Conservation (phyloP, 73 alveolate genomes). For the Paramecium pentaurelia region DNA sequence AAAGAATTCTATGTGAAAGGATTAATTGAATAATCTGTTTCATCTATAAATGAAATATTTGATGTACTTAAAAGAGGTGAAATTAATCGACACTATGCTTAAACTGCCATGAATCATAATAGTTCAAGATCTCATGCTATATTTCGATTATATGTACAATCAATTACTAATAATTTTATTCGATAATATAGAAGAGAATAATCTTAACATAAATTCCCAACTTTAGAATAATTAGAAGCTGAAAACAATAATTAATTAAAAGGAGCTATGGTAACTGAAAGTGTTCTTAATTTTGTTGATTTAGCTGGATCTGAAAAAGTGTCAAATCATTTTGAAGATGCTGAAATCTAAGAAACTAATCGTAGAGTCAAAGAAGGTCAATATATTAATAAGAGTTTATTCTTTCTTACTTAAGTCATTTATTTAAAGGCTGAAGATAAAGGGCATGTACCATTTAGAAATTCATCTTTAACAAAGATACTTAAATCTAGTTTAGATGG, state of each 20-base stretch:
- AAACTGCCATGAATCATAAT: slow-evolving; percentile 81
- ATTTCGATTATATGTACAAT: slow-evolving; percentile 67
- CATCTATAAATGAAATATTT: slow-evolving; percentile 74
- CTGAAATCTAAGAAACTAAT: slow-evolving; percentile 23
- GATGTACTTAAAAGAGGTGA: slow-evolving; percentile 78
- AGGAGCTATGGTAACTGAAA: slow-evolving; percentile 45
- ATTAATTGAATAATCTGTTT: slow-evolving; percentile 73
- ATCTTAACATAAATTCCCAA: slow-evolving; percentile 26
- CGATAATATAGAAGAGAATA: slow-evolving; percentile 34
- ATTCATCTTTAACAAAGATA: slow-evolving; percentile 94
- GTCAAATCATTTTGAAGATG: slow-evolving; percentile 39
- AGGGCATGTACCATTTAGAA: slow-evolving; percentile 92
- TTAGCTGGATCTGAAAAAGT: slow-evolving; percentile 98
- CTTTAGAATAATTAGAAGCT: neutral
- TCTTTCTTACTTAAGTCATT: slow-evolving; percentile 84
- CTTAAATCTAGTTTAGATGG: slow-evolving; percentile 96
- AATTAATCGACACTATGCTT: slow-evolving; percentile 77
- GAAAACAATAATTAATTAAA: neutral
- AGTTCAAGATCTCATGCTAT: slow-evolving; percentile 86
- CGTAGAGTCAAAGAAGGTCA: slow-evolving; percentile 83
- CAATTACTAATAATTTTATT: slow-evolving; percentile 7
- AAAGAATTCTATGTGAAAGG: slow-evolving; percentile 81
- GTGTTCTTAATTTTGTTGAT: slow-evolving; percentile 86
- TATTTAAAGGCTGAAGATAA: slow-evolving; percentile 78
- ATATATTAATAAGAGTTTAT: slow-evolving; percentile 79